A percentile compares a stretch with the other conserved stretches of the same genome.
Evolutionary conservation across 83 land plant species (phyloP).

Genomic region (Picea abies): DNA sequence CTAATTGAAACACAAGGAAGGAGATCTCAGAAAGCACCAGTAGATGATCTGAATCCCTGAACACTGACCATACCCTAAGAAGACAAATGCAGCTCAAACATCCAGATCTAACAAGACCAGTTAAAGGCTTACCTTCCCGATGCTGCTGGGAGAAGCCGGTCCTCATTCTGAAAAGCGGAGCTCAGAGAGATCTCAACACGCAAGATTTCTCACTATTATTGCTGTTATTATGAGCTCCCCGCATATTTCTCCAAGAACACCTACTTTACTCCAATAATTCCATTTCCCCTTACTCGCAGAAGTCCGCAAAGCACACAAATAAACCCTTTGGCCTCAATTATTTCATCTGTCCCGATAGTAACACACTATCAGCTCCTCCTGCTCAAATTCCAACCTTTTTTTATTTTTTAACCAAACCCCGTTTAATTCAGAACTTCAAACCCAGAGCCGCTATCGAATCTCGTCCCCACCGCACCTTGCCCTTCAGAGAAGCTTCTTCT

Average conservation of each 20-base stretch:
- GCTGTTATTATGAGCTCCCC: neutral
- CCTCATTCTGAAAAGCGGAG: neutral
- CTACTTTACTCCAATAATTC: neutral
- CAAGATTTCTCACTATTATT: neutral
- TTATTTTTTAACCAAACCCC: too few relatives aligned
- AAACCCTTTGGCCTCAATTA: neutral
- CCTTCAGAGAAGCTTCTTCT: neutral
- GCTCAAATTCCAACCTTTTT: too few relatives aligned
- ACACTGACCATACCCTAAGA: neutral
- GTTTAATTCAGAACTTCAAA: neutral
- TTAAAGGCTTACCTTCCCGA: neutral
- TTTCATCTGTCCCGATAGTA: neutral
- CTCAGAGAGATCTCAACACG: neutral
- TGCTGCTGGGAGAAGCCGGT: neutral
- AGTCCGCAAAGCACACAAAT: neutral
- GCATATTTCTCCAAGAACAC: conserved; percentile 3
- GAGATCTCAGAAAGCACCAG: too few relatives aligned
- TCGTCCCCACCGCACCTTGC: neutral
- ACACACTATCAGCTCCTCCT: neutral
- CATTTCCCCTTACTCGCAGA: neutral
- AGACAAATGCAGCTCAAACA: neutral
- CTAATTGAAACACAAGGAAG: neutral
- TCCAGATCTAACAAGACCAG: neutral
- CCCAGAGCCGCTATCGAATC: neutral
- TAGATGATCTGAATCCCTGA: too few relatives aligned